Evolutionary conservation across 345 rosid genomes (phyloP), one percentile per base, ranked within the genome.

Genomic region (Brassica nigra): DNA sequence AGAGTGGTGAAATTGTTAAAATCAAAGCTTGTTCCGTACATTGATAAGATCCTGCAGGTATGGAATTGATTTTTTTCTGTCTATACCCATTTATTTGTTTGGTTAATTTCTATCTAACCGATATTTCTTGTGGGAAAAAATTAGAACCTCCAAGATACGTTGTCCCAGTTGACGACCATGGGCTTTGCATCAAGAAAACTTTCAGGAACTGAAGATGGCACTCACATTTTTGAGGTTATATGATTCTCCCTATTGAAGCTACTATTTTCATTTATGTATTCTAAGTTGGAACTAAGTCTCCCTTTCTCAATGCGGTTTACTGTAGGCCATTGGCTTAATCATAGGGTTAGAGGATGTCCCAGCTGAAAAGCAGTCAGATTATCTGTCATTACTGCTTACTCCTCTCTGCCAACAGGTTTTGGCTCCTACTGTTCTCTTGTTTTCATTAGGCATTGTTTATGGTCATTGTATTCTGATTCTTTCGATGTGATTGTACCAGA

Each of bases 401-500:
- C 96, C 98, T 73, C 96, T 95, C 67, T 91, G 93, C 80, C 96
- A 80, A 73, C 98, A 95, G 98, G 99, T 95, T 78, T 73, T 63
- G 28, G n/a, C 16, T 70, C 66, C 57, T 39, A 42, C 78, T 62
- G 23, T 71, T 66, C 57, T 62, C 28, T 16, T 77, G 57, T 57
- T 68, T 65, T 18, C 79, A 39, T 8, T 11, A 74, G 39, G 58
- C 65, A 49, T 68, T 30, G 58, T 68, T 68, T 47, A 68, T 71
- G 72, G 27, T 33, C 66, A 33, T 29, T 70, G 42, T 15, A n/a
- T 71, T 65, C 33, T 71, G 44, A 33, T 68, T 16, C 39, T 27
- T 73, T 80, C 81, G 77, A 63, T 57, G 31, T 86, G 76, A 64
- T 82, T 78, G 49, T 36, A 81, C 57, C 87, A 95, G 99, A 94